Evolutionary conservation across 2,329 filamentous ascomycete genomes (phyloP).

Genomic region (Neurospora sp.): DNA sequence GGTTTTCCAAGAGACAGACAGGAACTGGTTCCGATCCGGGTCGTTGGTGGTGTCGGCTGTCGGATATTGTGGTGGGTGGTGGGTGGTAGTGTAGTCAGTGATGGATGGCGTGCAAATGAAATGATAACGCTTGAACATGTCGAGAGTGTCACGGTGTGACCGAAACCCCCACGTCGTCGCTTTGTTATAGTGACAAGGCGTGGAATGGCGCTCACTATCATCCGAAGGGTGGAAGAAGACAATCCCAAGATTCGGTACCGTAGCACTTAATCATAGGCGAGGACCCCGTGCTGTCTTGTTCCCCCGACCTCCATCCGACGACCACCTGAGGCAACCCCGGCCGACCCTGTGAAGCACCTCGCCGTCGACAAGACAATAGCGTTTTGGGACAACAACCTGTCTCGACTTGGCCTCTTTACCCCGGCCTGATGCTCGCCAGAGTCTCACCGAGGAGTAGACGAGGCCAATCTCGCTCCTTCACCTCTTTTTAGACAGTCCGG

Average conservation of each 20-base stretch:
- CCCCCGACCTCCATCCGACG: background rate
- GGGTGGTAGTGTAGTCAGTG: background rate
- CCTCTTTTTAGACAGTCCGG: background rate
- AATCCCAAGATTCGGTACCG: background rate
- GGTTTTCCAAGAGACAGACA: background rate
- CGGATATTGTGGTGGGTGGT: background rate
- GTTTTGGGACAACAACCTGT: background rate
- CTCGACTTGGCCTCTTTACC: background rate
- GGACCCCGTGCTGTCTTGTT: background rate
- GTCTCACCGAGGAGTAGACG: background rate
- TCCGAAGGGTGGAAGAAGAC: background rate
- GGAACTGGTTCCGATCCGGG: background rate
- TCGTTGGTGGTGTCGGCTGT: background rate
- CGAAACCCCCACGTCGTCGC: constrained; percentile 12
- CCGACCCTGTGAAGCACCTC: background rate
- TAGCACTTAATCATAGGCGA: background rate
- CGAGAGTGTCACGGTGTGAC: background rate
- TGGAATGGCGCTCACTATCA: background rate
- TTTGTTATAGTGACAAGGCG: background rate
- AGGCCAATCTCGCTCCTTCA: background rate
- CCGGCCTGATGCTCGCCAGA: background rate
- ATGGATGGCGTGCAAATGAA: background rate
- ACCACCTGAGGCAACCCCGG: background rate
- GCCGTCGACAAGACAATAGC: background rate
- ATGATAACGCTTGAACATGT: constrained; percentile 1